Evolutionary conservation across 306 rosid genomes (phyloP).

Genomic region (Heteromeles arbutifolia): DNA sequence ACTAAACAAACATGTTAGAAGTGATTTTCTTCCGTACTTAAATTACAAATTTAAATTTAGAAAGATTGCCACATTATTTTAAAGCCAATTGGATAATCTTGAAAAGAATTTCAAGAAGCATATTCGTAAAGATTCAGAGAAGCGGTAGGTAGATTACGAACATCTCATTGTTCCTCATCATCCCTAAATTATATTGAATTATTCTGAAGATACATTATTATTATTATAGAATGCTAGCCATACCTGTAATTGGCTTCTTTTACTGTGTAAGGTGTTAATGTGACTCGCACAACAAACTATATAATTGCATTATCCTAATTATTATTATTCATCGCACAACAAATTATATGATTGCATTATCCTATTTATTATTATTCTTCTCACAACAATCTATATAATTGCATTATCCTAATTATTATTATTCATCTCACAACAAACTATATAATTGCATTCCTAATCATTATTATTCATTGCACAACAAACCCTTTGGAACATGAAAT

Average conservation of each 20-base stretch:
- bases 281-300: neutral
- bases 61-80: neutral
- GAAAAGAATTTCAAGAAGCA: conserved; percentile 16
- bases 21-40: neutral
- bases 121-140: conserved; percentile 5
- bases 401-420: neutral
- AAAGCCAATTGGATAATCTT: neutral
- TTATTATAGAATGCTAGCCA: neutral
- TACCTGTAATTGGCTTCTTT: neutral
- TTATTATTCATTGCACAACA: too few relatives aligned
- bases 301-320: neutral
- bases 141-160: neutral
- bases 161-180: neutral
- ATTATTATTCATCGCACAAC: neutral
- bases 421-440: neutral
- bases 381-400: neutral
- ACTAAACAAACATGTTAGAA: neutral
- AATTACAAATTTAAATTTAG: neutral
- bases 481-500: too few relatives aligned
- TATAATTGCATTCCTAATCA: too few relatives aligned
- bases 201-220: neutral
- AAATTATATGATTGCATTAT: too few relatives aligned
- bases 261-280: neutral
- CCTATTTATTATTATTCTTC: neutral
- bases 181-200: neutral